Conservation (phyloP, 2,329 filamentous ascomycete species). For the Clonostachys sp. region DNA sequence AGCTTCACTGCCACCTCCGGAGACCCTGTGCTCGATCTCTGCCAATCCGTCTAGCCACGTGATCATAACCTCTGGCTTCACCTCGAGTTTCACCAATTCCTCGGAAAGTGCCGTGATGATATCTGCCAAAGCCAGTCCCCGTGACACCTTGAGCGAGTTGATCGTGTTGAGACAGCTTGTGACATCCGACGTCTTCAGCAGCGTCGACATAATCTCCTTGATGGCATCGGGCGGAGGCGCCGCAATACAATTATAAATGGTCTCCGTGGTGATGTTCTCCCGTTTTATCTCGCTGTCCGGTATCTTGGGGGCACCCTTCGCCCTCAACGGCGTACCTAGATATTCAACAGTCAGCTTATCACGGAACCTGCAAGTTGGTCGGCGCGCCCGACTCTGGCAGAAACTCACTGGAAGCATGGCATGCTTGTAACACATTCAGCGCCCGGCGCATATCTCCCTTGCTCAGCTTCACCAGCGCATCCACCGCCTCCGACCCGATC, state of each 20-base stretch:
- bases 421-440: slow-evolving; percentile 92
- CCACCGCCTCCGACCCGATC: slow-evolving; percentile 75
- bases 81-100: slow-evolving; percentile 76
- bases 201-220: slow-evolving; percentile 73
- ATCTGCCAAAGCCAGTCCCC: slow-evolving; percentile 87
- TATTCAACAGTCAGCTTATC: neutral
- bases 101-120: slow-evolving; percentile 85
- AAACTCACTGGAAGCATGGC: slow-evolving; percentile 79
- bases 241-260: slow-evolving; percentile 96
- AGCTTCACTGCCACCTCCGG: slow-evolving; percentile 79
- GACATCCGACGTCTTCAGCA: slow-evolving; percentile 81
- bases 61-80: slow-evolving; percentile 81
- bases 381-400: neutral
- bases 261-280: slow-evolving; percentile 80
- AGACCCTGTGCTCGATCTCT: slow-evolving; percentile 87
- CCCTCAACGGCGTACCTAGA: slow-evolving; percentile 62
- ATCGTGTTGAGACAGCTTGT: slow-evolving; percentile 85
- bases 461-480: slow-evolving; percentile 79
- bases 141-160: slow-evolving; percentile 78
- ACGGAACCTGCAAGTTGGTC: neutral
- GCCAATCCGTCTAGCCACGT: slow-evolving; percentile 88
- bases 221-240: slow-evolving; percentile 90
- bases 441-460: slow-evolving; percentile 96
- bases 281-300: slow-evolving; percentile 63
- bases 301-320: slow-evolving; percentile 54